phyloP scores from a whole-genome alignment of 2,329 filamentous ascomycete genomes.

The Penicillium olsonii region DNA sequence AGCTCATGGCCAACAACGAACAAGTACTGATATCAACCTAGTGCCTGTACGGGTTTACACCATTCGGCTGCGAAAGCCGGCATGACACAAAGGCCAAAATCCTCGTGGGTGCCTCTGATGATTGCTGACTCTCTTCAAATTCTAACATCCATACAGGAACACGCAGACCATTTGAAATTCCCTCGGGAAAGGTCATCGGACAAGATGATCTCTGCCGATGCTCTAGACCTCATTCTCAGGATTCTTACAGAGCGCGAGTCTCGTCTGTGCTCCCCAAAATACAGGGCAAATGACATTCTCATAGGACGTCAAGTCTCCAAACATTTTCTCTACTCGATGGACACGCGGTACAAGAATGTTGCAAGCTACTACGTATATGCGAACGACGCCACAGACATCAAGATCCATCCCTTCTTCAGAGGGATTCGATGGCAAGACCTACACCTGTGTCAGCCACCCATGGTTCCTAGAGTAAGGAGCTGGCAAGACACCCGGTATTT shows the following conservation, averaged over 20 bases:
- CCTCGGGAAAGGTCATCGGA: slow-evolving; percentile 58
- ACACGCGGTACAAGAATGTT: slow-evolving; percentile 41
- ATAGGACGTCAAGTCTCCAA: slow-evolving; percentile 32
- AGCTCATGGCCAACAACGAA: background rate
- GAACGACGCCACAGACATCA: slow-evolving; percentile 86
- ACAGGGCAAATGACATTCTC: slow-evolving; percentile 65
- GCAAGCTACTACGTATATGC: slow-evolving; percentile 70
- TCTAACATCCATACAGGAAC: slow-evolving; percentile 55
- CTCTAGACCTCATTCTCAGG: slow-evolving; percentile 72
- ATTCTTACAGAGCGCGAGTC: slow-evolving; percentile 73
- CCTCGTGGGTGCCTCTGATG: slow-evolving; percentile 54
- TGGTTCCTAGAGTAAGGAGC: slow-evolving; percentile 70
- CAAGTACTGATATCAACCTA: slow-evolving; percentile 28
- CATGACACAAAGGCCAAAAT: slow-evolving; percentile 86
- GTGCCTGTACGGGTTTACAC: slow-evolving; percentile 88
- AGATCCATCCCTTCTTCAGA: slow-evolving; percentile 81
- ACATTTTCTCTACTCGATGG: slow-evolving; percentile 34
- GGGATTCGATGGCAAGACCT: slow-evolving; percentile 76
- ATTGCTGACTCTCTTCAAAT: slow-evolving; percentile 17
- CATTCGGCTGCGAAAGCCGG: slow-evolving; percentile 80
- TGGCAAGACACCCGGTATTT: slow-evolving; percentile 85
- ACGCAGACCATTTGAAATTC: slow-evolving; percentile 70
- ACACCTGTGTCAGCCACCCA: slow-evolving; percentile 71
- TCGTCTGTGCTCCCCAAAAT: slow-evolving; percentile 75
- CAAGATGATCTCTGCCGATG: slow-evolving; percentile 65